A percentile compares a stretch with the other conserved stretches of the same genome.
These are phyloP conservation scores for Dothideomycetes sp. DNA, from an alignment of 2,329 filamentous ascomycete species.

Conservation along the genomic window DNA sequence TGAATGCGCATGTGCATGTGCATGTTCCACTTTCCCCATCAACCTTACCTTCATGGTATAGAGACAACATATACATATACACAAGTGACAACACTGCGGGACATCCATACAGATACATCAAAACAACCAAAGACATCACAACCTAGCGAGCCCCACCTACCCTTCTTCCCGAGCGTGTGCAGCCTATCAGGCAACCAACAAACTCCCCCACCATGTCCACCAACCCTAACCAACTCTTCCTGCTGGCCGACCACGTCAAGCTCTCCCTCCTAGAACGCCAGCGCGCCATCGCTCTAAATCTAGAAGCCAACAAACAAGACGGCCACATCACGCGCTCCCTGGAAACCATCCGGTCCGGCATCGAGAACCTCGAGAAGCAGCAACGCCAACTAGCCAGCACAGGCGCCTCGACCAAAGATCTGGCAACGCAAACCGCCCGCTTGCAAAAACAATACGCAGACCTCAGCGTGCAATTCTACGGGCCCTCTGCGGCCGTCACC, in stretches of 20 bases:
- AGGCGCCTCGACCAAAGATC: constrained; percentile 13
- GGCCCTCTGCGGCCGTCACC: constrained; percentile 29
- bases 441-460: constrained; percentile 67
- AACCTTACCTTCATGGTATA: no score
- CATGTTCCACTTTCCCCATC: no score
- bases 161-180: background rate
- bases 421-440: constrained; percentile 54
- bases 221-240: constrained; percentile 65
- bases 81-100: no score
- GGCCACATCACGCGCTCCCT: constrained; percentile 80
- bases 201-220: constrained; percentile 22
- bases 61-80: no score
- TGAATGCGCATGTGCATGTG: no score
- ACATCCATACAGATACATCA: no score
- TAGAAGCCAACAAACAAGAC: constrained; percentile 72
- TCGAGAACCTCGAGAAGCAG: constrained; percentile 56
- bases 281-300: constrained; percentile 68
- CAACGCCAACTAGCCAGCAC: constrained; percentile 37
- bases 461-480: constrained; percentile 70
- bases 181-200: background rate
- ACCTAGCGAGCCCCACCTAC: background rate
- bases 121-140: background rate
- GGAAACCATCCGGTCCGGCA: constrained; percentile 72
- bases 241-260: constrained; percentile 94
- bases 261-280: constrained; percentile 86